Percentiles rank a stretch among this genome's conserved stretches.
These are phyloP conservation scores for Suillus weaverae DNA, from an alignment of 768 basidiomycete species.

Conservation along the genomic window DNA sequence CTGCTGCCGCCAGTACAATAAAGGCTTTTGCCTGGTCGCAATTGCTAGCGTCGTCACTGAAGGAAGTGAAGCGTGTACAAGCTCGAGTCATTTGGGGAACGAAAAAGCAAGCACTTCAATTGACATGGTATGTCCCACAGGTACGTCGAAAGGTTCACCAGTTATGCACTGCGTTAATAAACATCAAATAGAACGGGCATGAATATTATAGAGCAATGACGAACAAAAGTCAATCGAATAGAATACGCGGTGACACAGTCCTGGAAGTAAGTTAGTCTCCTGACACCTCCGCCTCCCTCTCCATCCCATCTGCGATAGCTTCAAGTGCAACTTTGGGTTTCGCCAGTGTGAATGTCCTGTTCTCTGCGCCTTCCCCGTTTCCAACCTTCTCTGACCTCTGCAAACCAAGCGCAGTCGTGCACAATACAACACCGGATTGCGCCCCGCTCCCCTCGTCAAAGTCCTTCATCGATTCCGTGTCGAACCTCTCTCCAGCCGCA, in stretches of 20 bases:
- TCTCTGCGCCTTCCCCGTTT: slow-evolving; percentile 43
- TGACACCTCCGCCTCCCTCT: slow-evolving; percentile 21
- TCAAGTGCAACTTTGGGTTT: slow-evolving; percentile 58
- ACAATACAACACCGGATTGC: slow-evolving; percentile 38
- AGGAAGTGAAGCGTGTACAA: neutral
- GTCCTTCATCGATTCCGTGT: slow-evolving; percentile 46
- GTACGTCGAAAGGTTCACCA: neutral
- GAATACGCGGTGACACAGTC: neutral
- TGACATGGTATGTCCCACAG: neutral
- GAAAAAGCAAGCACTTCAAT: neutral
- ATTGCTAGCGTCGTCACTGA: neutral
- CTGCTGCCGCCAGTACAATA: too few species aligned
- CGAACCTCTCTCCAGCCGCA: slow-evolving; percentile 42
- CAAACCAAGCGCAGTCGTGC: slow-evolving; percentile 59
- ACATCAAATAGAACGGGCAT: slow-evolving; percentile 2
- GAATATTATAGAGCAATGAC: neutral
- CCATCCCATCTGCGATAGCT: slow-evolving; percentile 28
- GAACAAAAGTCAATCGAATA: neutral
- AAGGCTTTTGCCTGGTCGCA: neutral
- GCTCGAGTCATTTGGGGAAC: neutral
- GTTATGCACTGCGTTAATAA: neutral
- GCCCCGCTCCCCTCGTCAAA: slow-evolving; percentile 29
- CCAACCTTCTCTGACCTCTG: slow-evolving; percentile 36
- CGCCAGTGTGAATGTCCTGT: slow-evolving; percentile 48
- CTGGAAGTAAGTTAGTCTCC: neutral